Conservation (phyloP, 805 yeast species). For the Yueomyces sinensis region DNA sequence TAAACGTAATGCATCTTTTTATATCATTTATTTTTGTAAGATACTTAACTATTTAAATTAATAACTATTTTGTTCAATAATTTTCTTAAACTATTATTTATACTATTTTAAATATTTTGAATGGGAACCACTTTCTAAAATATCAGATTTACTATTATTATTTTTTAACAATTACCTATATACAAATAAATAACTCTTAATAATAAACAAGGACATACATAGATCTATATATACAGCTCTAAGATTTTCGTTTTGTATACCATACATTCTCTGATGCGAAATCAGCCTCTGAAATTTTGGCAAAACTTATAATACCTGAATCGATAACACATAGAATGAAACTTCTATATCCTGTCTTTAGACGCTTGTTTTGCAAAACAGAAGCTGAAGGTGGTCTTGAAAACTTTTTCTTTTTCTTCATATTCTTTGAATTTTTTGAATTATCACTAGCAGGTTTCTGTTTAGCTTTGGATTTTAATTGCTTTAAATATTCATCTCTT, state of each 20-base stretch:
- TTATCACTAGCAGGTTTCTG: slow-evolving; percentile 1
- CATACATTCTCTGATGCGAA: slow-evolving; percentile 29
- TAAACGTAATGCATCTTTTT: too few species aligned
- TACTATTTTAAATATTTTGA: too few species aligned
- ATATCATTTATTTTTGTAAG: too few species aligned
- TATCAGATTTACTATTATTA: too few species aligned
- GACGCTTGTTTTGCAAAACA: slow-evolving; percentile 24
- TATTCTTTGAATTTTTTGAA: not conserved
- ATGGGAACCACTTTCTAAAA: too few species aligned
- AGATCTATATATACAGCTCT: too few species aligned
- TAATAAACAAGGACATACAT: too few species aligned
- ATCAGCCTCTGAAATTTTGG: slow-evolving; percentile 37
- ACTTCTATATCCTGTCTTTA: slow-evolving; percentile 41
- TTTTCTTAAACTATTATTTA: too few species aligned
- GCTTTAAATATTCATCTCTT: slow-evolving; percentile 4
- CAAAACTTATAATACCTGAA: slow-evolving; percentile 59
- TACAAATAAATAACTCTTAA: too few species aligned
- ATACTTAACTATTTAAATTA: too few species aligned
- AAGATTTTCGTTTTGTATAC: too few species aligned
- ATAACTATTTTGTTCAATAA: not conserved
- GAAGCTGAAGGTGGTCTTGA: slow-evolving; percentile 7
- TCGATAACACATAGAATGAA: slow-evolving; percentile 59
- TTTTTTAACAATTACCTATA: too few species aligned
- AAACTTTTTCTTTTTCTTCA: slow-evolving; percentile 9
- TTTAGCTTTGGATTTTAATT: slow-evolving; percentile 3